Percentiles rank a stretch among this genome's conserved stretches.
Evolutionary conservation across 1,284 basidiomycete genomes (phyloP).

Genomic region (Salmacisia buchloeana): DNA sequence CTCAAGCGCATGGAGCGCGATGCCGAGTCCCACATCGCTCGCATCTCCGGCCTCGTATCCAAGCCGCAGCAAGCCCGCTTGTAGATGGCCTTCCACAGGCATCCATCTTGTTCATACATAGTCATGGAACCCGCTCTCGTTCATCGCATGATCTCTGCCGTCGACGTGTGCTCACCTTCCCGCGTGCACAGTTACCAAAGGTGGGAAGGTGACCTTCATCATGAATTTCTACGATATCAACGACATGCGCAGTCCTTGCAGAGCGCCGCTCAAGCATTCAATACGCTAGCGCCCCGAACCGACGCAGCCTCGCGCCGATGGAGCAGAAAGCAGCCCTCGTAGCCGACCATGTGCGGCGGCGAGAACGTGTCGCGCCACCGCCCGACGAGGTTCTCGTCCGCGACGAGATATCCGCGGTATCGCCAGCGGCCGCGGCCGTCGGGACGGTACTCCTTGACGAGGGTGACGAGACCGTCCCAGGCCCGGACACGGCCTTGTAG

Average conservation of each 20-base stretch:
- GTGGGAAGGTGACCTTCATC: background rate
- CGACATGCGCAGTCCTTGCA: too few relatives aligned
- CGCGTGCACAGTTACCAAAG: background rate
- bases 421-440: conserved; percentile 56
- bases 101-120: background rate
- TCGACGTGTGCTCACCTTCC: background rate
- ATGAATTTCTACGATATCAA: too few relatives aligned
- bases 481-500: conserved; percentile 54
- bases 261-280: too few relatives aligned
- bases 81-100: background rate
- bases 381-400: conserved; percentile 42
- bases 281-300: background rate
- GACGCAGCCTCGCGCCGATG: conserved; percentile 6
- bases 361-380: conserved; percentile 53
- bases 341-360: conserved; percentile 48
- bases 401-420: conserved; percentile 54
- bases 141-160: background rate
- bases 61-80: background rate
- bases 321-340: conserved; percentile 35
- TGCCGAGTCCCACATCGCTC: conserved; percentile 65
- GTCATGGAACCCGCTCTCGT: background rate
- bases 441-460: conserved; percentile 57
- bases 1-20: conserved; percentile 69
- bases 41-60: conserved; percentile 21
- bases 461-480: conserved; percentile 57